Base-by-base conservation (phyloP, 192 early-diverging fungal genomes). In the Linnemannia schmuckeri region DNA sequence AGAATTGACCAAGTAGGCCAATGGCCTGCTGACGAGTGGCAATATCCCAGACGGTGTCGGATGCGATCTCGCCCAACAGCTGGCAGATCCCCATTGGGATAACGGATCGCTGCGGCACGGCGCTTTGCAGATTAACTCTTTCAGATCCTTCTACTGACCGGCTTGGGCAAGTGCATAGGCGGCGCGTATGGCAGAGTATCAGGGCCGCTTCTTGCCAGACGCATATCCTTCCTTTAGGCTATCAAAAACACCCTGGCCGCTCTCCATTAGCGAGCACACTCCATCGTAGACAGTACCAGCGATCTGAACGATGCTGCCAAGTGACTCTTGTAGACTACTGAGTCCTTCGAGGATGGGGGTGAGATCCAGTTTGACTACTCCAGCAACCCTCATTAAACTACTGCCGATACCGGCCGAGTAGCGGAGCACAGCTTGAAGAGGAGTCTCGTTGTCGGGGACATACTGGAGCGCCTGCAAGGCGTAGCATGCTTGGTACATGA, bases 51-150 rank as follows among this genome's bases (percentile, higher is more conserved):
- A 41, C 22, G 9, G 70, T 2, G 22, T 71, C 40, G 70, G 18
- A 18, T 20, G 70, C 17, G 17, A 71, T 71, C 38, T 71, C 70
- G 7, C 70, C 70, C 30, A 71, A 38, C 2, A 71, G 70, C 38
- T 71, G 70, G 41, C 37, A 71, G 38, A 71, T 71, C 70, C 70
- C 70, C 70, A 71, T 41, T 40, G 70, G 17, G 42, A 71, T 40
- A 71, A 4, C 5, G 70, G 70, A 42, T 71, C 38, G 33, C 40
- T 3, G 22, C 70, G 70, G 33, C 70, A 71, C 20, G 70, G 33
- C 20, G 70, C 30, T 1, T 35, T 18, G 22, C 0, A 27, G 10
- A 71, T 41, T 12, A 71, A 20, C 22, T 35, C 30, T 0, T 71
- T 71, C 20, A 71, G 40, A 10, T 40, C 38, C 12, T 37, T 38